Evolutionary conservation across 2,329 filamentous ascomycete species (phyloP).

Genomic region (Pseudocercospora crystallina): DNA sequence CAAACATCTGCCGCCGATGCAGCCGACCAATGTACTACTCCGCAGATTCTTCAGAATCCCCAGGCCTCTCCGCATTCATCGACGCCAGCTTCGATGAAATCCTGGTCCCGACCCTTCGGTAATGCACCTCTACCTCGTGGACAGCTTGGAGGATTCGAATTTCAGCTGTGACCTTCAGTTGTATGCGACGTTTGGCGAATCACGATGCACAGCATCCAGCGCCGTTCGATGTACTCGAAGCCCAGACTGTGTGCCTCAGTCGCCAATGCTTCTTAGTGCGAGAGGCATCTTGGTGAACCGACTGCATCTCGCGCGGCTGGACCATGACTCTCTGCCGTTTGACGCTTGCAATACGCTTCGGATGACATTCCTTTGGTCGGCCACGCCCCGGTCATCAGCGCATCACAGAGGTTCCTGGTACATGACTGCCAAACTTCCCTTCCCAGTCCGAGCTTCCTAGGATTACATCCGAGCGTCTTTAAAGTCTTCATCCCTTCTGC

Average conservation of each 20-base stretch:
- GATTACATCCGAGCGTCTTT: not conserved
- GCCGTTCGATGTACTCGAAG: too few species aligned
- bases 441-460: too few species aligned
- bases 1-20: not conserved
- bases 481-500: conserved; percentile 6
- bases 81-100: not conserved
- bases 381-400: not conserved
- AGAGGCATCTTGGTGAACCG: too few species aligned
- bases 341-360: too few species aligned
- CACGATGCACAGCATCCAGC: too few species aligned
- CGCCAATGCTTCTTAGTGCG: too few species aligned
- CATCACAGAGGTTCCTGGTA: conserved; percentile 6
- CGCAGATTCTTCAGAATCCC: not conserved
- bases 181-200: too few species aligned
- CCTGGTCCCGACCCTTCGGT: conserved; percentile 1
- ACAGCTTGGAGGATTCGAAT: not conserved
- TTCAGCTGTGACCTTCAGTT: too few species aligned
- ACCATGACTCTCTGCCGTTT: too few species aligned
- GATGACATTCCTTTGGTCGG: too few species aligned
- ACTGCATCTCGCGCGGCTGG: too few species aligned
- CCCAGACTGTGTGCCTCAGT: too few species aligned
- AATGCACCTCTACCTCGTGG: not conserved
- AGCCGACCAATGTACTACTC: not conserved
- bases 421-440: not conserved
- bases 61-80: conserved; percentile 4